phyloP scores from a whole-genome alignment of 2,329 filamentous ascomycete genomes.

The Elsinoe australis region DNA sequence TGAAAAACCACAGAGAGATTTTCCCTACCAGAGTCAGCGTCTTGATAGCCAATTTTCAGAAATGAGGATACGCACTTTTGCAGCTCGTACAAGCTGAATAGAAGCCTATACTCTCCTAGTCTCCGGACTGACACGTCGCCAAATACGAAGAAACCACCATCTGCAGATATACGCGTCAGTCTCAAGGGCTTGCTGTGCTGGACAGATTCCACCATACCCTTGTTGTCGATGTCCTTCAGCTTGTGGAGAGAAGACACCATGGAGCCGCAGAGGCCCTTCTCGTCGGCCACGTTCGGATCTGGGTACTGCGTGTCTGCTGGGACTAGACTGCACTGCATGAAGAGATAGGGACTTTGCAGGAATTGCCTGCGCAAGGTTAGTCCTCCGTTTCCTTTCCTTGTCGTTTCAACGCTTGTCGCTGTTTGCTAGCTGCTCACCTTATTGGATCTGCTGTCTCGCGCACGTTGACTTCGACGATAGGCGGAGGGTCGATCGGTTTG shows the following conservation, averaged over 20 bases:
- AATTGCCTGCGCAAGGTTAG: constrained; percentile 42
- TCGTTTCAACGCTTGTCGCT: neutral
- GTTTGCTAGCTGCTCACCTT: constrained; percentile 45
- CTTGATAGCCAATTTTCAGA: constrained; percentile 11
- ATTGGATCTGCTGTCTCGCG: constrained; percentile 43
- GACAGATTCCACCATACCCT: no score
- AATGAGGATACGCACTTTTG: constrained; percentile 41
- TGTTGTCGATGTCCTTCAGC: constrained; percentile 68
- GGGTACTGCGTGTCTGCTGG: constrained; percentile 44
- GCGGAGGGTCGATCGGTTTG: constrained; percentile 82
- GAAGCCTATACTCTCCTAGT: constrained; percentile 63
- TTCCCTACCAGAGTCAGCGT: constrained; percentile 23
- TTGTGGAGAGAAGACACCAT: constrained; percentile 74
- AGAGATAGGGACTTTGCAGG: constrained; percentile 58
- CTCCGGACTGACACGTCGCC: constrained; percentile 74
- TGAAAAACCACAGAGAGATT: constrained; percentile 43
- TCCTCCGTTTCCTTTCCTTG: neutral
- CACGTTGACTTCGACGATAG: constrained; percentile 66
- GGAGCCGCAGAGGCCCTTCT: constrained; percentile 53
- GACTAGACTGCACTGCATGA: constrained; percentile 52
- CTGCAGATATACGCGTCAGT: constrained; percentile 32
- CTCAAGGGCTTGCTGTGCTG: neutral
- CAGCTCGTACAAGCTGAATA: constrained; percentile 73
- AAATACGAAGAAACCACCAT: constrained; percentile 86
- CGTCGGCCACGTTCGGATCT: constrained; percentile 39